These are phyloP conservation scores for Aureobasidium zeae DNA, from an alignment of 2,329 filamentous ascomycete species.

Conservation along the genomic window DNA sequence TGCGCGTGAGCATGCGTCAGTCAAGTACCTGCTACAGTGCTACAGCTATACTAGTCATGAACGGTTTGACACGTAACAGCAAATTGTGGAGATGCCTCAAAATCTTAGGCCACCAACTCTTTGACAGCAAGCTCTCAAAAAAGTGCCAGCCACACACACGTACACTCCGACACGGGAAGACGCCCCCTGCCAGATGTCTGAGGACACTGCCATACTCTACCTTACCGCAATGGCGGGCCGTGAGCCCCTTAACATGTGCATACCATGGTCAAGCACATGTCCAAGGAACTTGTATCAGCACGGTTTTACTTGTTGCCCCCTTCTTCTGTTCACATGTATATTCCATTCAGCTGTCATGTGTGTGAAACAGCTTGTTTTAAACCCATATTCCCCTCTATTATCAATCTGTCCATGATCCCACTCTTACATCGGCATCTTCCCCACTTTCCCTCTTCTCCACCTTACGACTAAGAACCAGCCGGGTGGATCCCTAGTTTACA, in stretches of 20 bases:
- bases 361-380: too few relatives aligned
- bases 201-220: slow-evolving; percentile 6
- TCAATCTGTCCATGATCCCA: too few relatives aligned
- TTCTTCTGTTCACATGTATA: too few relatives aligned
- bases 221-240: slow-evolving; percentile 10
- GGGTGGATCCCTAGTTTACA: too few relatives aligned
- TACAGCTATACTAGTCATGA: slow-evolving; percentile 11
- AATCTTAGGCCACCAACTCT: not conserved
- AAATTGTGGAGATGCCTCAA: slow-evolving; percentile 9
- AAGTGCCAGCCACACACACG: slow-evolving; percentile 5
- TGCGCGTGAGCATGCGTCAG: slow-evolving; percentile 5
- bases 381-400: not conserved
- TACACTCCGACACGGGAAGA: too few relatives aligned
- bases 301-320: slow-evolving; percentile 5
- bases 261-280: slow-evolving; percentile 1
- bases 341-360: slow-evolving; percentile 2
- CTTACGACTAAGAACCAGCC: too few relatives aligned
- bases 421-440: too few relatives aligned
- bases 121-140: slow-evolving; percentile 9
- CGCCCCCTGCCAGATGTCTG: slow-evolving; percentile 3
- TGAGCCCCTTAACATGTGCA: slow-evolving; percentile 3
- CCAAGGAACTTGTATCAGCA: slow-evolving; percentile 1
- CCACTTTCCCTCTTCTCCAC: too few relatives aligned
- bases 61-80: slow-evolving; percentile 10
- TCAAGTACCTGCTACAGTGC: too few relatives aligned